Evolutionary conservation across 768 basidiomycete species (phyloP).

Genomic region (Pleurotus giganteus): DNA sequence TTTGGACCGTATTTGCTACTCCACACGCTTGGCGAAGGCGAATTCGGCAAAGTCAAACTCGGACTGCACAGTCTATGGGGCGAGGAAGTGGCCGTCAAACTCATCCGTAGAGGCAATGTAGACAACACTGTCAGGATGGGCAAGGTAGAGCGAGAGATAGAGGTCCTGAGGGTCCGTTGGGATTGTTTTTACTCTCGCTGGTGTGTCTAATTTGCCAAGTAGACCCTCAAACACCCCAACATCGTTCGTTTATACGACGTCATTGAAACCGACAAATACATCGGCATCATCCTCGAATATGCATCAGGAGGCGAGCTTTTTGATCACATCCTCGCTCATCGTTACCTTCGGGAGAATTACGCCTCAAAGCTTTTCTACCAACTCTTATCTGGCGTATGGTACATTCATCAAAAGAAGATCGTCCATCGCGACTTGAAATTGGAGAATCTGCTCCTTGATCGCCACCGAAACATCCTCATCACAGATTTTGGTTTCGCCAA

Average conservation of each 20-base stretch:
- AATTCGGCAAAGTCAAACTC: conserved; percentile 99
- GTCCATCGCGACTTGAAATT: conserved; percentile 99
- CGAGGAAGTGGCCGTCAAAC: conserved; percentile 98
- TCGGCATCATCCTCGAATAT: conserved; percentile 98
- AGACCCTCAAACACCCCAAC: conserved; percentile 96
- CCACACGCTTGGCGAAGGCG: conserved; percentile 96
- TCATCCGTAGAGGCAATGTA: conserved; percentile 90
- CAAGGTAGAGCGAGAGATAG: conserved; percentile 97
- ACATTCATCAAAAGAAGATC: conserved; percentile 98
- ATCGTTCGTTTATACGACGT: conserved; percentile 98
- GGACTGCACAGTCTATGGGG: conserved; percentile 92
- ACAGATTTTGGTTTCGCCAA: conserved; percentile 99
- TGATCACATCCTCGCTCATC: conserved; percentile 97
- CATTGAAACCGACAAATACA: conserved; percentile 99
- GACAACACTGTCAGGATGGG: conserved; percentile 84
- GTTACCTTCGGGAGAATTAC: conserved; percentile 91
- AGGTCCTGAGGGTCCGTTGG: conserved; percentile 82
- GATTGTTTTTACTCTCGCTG: conserved; percentile 4
- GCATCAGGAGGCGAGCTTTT: conserved; percentile 98
- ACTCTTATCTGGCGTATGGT: conserved; percentile 97
- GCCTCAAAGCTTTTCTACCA: conserved; percentile 96
- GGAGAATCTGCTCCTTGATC: conserved; percentile 95
- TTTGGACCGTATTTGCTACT: conserved; percentile 96
- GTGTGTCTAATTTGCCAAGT: conserved; percentile 18
- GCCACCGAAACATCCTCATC: conserved; percentile 97